Percentiles rank a stretch among this genome's conserved stretches.
Conservation (phyloP, 2,329 filamentous ascomycete species). For the Alternaria infectoria region DNA sequence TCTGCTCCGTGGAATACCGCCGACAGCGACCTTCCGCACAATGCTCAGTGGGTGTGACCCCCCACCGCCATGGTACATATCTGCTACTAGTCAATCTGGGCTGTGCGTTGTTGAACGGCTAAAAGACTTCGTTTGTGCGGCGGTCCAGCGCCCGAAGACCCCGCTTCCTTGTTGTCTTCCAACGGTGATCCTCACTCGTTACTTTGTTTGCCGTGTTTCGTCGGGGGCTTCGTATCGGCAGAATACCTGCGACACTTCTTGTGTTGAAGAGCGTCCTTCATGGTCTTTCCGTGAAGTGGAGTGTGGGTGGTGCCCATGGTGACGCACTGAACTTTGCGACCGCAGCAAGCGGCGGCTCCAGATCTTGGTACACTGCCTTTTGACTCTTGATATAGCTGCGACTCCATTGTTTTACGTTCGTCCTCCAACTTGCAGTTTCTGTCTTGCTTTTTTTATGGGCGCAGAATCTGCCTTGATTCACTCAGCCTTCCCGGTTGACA, state of each 20-base stretch:
- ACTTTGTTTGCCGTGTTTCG: background rate
- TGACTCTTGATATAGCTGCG: background rate
- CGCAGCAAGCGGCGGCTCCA: conserved; percentile 1
- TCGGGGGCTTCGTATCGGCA: background rate
- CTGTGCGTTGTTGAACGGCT: conserved; percentile 19
- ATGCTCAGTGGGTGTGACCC: conserved; percentile 7
- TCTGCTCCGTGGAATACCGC: conserved; percentile 1
- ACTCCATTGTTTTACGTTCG: background rate
- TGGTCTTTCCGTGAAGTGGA: background rate
- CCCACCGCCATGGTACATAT: conserved; percentile 5
- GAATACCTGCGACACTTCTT: background rate
- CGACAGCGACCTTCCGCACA: conserved; percentile 2
- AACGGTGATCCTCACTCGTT: conserved; percentile 1
- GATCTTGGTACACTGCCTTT: conserved; percentile 3
- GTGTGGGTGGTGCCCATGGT: background rate
- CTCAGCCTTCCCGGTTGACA: background rate
- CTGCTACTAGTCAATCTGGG: conserved; percentile 4
- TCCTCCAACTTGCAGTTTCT: background rate
- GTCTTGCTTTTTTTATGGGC: background rate
- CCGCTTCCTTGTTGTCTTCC: conserved; percentile 8
- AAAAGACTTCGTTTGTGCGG: conserved; percentile 12
- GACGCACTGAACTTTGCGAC: conserved; percentile 1
- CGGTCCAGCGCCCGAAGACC: background rate
- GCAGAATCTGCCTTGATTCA: conserved; percentile 1
- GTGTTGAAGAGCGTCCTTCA: background rate